A percentile compares a stretch with the other conserved stretches of the same genome.
phyloP scores from a whole-genome alignment of 176 grass and related monocot species.

The Areca catechu region DNA sequence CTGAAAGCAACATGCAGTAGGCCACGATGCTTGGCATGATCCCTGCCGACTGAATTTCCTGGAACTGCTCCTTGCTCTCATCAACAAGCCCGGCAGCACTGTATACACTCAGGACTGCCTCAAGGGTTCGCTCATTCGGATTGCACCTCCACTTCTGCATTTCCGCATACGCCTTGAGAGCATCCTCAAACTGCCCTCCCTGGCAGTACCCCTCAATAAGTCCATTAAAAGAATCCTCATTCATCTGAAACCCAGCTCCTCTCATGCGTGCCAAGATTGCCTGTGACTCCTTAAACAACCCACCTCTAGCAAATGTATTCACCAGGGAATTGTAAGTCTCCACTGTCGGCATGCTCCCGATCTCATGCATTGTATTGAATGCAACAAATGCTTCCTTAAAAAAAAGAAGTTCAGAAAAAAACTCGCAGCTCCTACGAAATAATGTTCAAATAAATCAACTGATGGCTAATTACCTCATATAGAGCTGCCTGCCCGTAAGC shows the following conservation, averaged over 20 bases:
- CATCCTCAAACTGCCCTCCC: conserved; percentile 64
- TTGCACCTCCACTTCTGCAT: conserved; percentile 89
- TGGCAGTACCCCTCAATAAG: conserved; percentile 81
- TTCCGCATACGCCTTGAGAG: conserved; percentile 73
- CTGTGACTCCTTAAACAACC: conserved; percentile 71
- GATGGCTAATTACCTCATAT: conserved; percentile 59
- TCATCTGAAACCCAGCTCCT: conserved; percentile 66
- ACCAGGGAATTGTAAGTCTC: conserved; percentile 82
- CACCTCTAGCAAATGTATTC: conserved; percentile 62
- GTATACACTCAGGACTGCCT: conserved; percentile 74
- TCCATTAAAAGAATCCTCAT: conserved; percentile 66
- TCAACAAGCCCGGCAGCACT: conserved; percentile 76
- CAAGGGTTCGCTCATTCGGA: conserved; percentile 71
- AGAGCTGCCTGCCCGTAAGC: conserved; percentile 68
- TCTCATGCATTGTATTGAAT: conserved; percentile 95
- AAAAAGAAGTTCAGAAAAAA: conserved; percentile 10
- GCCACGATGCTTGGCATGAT: conserved; percentile 54
- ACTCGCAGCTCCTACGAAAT: not conserved
- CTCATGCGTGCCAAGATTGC: conserved; percentile 67
- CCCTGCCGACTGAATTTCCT: conserved; percentile 52
- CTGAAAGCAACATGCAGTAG: conserved; percentile 81
- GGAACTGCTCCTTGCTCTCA: conserved; percentile 93
- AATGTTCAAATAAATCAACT: not conserved
- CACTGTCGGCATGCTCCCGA: conserved; percentile 57
- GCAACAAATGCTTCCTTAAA: conserved; percentile 86